A percentile compares a stretch with the other conserved stretches of the same genome.
phyloP scores from a whole-genome alignment of 225 moss, liverwort and hornwort genomes.

The Pseudisothecium myosuroides region DNA sequence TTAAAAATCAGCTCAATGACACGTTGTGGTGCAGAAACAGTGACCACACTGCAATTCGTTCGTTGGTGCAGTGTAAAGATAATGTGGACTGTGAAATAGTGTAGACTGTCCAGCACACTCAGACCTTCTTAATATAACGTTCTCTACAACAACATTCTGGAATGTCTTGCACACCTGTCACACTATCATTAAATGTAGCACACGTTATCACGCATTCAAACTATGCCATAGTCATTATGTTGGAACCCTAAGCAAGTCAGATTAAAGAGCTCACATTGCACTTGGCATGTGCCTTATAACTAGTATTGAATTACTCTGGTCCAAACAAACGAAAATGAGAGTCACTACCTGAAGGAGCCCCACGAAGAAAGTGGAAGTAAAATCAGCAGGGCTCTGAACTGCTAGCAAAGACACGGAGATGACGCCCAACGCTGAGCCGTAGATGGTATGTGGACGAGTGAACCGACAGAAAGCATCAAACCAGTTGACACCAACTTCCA shows the following conservation, averaged over 20 bases:
- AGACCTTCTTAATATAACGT: neutral
- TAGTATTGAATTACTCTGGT: neutral
- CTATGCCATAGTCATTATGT: neutral
- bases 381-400: conserved; percentile 51
- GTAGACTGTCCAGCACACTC: neutral
- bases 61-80: neutral
- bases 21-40: neutral
- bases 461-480: conserved; percentile 69
- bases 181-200: neutral
- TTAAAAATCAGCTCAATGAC: neutral
- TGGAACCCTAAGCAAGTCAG: neutral
- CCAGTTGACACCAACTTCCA: conserved; percentile 51
- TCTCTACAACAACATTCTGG: neutral
- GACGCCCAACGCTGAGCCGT: conserved; percentile 74
- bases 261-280: neutral
- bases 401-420: conserved; percentile 76
- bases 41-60: neutral
- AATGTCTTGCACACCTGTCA: neutral
- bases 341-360: conserved; percentile 59
- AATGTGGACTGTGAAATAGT: neutral
- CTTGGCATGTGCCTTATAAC: neutral
- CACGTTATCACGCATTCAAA: neutral
- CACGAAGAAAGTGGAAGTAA: conserved; percentile 45
- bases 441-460: conserved; percentile 76
- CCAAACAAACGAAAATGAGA: neutral